Base-by-base conservation (phyloP, 2,329 filamentous ascomycete species). In the Colletotrichum sp. region DNA sequence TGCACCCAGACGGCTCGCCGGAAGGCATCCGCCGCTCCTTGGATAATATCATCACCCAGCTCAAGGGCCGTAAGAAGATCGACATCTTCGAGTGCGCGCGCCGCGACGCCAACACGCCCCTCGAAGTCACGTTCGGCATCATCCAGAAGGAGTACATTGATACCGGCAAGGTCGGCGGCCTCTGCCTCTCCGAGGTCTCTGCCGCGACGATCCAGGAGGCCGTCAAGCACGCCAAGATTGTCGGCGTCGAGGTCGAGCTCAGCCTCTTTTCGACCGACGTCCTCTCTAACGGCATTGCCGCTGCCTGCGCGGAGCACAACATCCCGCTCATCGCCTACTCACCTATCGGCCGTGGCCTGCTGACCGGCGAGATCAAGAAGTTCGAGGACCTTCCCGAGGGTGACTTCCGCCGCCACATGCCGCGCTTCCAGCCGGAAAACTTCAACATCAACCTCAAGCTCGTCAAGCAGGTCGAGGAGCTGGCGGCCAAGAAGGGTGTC, bases 291-390 rank as follows among this genome's bases (percentile, higher is more conserved):
- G 89, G 90, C 4, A 83, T 92, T 44, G 87, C 88, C 5, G 86
- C 86, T 3, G 88, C 90, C 0, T 93, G 92, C 80, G 88, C 86
- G 0, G 89, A 96, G 81, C 84, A 94, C 62, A 86, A 88, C 63
- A 95, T 96, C 76, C 92, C 93, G 0, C 85, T 96, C 64, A 84
- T 95, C 44, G 93, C 93, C 1, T 96, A 95, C 84, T 93, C 93
- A 60, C 94, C 95, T 1, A 87, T 96, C 0, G 92, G 94, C 6
- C 86, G 90, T 30, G 89, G 89, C 3, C 28, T 89, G 71, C 82
- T 93, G 71, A 90, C 90, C 0, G 91, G 91, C 8, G 82, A 88
- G 76, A 85, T 92, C 83, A 90, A 88, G 80, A 87, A 84, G 16
- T 67, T 77, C 15, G 84, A 89, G 3, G 93, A 95, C 79, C 84